These are phyloP conservation scores for Cladophialophora immunda DNA, from an alignment of 2,329 filamentous ascomycete genomes.

Conservation along the genomic window DNA sequence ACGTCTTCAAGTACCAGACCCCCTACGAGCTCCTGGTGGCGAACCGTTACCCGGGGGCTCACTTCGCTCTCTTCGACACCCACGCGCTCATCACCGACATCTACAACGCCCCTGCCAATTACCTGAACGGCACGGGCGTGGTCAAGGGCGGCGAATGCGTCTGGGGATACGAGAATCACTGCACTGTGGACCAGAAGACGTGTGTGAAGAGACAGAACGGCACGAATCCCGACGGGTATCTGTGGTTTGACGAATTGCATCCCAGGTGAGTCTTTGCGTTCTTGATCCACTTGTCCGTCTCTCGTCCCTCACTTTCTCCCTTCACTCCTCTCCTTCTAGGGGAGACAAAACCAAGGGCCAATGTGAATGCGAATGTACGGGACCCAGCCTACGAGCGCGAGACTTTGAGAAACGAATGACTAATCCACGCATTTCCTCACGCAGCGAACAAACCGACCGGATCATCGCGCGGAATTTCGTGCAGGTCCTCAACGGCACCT, in stretches of 20 bases:
- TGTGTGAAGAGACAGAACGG: slow-evolving; percentile 44
- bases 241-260: slow-evolving; percentile 68
- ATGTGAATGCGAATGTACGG: not conserved
- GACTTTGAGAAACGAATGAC: not conserved
- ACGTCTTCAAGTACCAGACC: slow-evolving; percentile 61
- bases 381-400: not conserved
- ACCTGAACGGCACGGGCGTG: slow-evolving; percentile 69
- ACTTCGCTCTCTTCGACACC: slow-evolving; percentile 73
- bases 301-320: not conserved
- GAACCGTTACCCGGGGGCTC: slow-evolving; percentile 61
- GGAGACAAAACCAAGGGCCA: not conserved
- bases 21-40: slow-evolving; percentile 55
- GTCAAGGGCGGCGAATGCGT: slow-evolving; percentile 71
- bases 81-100: slow-evolving; percentile 61
- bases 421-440: not conserved
- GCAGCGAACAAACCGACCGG: slow-evolving; percentile 65
- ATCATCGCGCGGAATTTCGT: slow-evolving; percentile 66
- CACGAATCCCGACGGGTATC: slow-evolving; percentile 35
- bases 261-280: slow-evolving; percentile 57
- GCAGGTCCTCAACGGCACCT: slow-evolving; percentile 60
- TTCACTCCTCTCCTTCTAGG: not conserved
- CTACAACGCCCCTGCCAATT: slow-evolving; percentile 65
- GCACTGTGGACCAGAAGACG: slow-evolving; percentile 52
- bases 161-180: slow-evolving; percentile 66
- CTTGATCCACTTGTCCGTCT: not conserved